Evolutionary conservation across 805 yeast genomes (phyloP), one percentile per base, ranked within the genome.

Genomic region (Kuraishia floccosa): DNA sequence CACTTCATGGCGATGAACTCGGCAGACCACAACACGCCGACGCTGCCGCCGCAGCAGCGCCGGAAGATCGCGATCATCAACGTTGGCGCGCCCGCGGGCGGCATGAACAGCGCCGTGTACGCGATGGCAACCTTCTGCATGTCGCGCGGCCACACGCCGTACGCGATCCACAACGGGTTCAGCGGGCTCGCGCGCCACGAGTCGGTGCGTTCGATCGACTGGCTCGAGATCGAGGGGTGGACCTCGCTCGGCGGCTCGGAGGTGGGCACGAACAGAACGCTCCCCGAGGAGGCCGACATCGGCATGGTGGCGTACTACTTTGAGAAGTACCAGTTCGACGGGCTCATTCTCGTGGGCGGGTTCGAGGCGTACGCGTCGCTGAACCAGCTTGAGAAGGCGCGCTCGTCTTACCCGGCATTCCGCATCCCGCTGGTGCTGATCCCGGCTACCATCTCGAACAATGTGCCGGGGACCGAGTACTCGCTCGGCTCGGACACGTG

Each of bases 391-490:
- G 80, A 82, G 43, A 66, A 68, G 42, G 85, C 91, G 20, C 73
- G 96, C 54, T 42, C 52, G 11, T 60, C 72, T 36, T 91, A 85
- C 59, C 97, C 98, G 27, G 76, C 89, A 18, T 83, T 91, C 62
- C 75, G 89, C 56, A 86, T 91, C 41, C 98, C 98, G 39, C 78
- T 89, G 83, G 81, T 83, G 25, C 73, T 84, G 44, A 68, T 91
- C 41, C 98, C 98, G 8, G 89, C 97, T 3, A 91, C 98, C 2
- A 84, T 91, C 40, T 86, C 96, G 12, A 91, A 91, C 61, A 91
- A 91, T 46, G 97, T 91, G 30, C 98, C 99, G n/a, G 99, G 98
- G 37, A 80, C 97, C 2, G 96, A 91, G 57, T 86, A 86, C 56
- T 86, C 96, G 0, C 60, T 91, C 35, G 99, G 99, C 35, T 68